Evolutionary conservation across 768 basidiomycete species (phyloP).

Genomic region (Trichaptum fuscoviolaceum): DNA sequence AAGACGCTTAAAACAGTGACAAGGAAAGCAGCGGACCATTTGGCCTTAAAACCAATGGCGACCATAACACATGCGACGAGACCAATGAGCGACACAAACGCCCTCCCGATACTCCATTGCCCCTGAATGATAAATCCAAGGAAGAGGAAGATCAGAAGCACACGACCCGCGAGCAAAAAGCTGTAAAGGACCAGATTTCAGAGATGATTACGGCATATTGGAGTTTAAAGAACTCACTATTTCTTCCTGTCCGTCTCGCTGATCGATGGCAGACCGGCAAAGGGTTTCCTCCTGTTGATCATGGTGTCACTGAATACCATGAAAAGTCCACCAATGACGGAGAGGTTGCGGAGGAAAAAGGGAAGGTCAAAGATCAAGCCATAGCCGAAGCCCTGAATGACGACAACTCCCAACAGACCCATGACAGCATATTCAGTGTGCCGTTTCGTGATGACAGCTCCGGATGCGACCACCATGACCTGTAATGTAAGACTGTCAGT

Average conservation of each 20-base stretch:
- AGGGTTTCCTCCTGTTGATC: constrained; percentile 78
- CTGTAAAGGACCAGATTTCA: constrained; percentile 34
- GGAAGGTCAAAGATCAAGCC: constrained; percentile 99
- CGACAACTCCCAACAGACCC: constrained; percentile 85
- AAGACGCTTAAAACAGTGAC: constrained; percentile 87
- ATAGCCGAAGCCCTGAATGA: constrained; percentile 97
- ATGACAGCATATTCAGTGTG: constrained; percentile 86
- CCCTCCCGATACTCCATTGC: constrained; percentile 79
- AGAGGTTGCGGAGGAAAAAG: constrained; percentile 99
- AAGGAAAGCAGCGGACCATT: constrained; percentile 96
- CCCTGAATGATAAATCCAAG: constrained; percentile 96
- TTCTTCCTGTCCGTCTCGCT: constrained; percentile 96
- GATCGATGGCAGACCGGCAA: constrained; percentile 85
- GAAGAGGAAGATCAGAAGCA: constrained; percentile 98
- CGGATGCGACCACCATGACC: constrained; percentile 87
- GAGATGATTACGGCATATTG: not conserved
- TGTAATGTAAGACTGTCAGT: constrained; percentile 25
- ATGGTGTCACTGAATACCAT: constrained; percentile 99
- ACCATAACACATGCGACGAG: constrained; percentile 93
- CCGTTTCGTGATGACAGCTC: constrained; percentile 80
- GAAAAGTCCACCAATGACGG: constrained; percentile 95
- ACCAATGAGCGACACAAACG: constrained; percentile 86
- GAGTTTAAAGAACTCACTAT: constrained; percentile 60
- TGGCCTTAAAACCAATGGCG: constrained; percentile 98
- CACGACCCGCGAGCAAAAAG: constrained; percentile 94